Evolutionary conservation across 75 land plant genomes (phyloP).

Genomic region (Pinus tabuliformis): DNA sequence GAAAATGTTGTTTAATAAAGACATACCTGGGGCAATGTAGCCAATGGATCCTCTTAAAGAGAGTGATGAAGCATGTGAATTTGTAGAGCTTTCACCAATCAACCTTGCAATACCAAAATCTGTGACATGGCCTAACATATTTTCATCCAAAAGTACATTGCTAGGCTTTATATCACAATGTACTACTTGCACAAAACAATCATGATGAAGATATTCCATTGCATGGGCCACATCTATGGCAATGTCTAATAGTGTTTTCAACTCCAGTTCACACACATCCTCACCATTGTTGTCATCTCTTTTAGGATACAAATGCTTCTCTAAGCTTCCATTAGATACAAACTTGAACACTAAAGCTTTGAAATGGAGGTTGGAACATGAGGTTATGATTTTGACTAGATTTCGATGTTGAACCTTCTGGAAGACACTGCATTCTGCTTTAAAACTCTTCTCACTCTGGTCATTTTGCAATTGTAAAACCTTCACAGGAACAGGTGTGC

Average conservation of each 20-base stretch:
- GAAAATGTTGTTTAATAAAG: background rate
- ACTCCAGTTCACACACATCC: background rate
- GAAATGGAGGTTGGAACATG: background rate
- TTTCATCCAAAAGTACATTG: constrained; percentile 6
- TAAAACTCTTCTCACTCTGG: background rate
- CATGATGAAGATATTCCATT: constrained; percentile 31
- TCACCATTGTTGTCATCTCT: background rate
- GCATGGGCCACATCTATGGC: constrained; percentile 33
- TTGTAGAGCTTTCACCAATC: background rate
- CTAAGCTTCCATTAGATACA: background rate
- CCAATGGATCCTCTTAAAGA: background rate
- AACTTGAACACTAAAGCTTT: background rate
- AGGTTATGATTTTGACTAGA: background rate
- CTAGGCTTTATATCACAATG: constrained; percentile 9
- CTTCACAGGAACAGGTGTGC: background rate
- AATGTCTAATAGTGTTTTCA: constrained; percentile 16
- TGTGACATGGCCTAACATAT: background rate
- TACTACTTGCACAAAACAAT: constrained; percentile 10
- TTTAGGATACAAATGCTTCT: background rate
- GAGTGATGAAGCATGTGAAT: background rate
- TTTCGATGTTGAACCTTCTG: constrained; percentile 4
- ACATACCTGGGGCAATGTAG: background rate
- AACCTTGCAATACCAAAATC: background rate
- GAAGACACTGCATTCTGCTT: background rate
- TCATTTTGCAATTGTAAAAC: background rate